Percentiles rank a stretch among this genome's conserved stretches.
These are phyloP conservation scores for Hemileia vastatrix DNA, from an alignment of 1,284 basidiomycete genomes.

Conservation along the genomic window DNA sequence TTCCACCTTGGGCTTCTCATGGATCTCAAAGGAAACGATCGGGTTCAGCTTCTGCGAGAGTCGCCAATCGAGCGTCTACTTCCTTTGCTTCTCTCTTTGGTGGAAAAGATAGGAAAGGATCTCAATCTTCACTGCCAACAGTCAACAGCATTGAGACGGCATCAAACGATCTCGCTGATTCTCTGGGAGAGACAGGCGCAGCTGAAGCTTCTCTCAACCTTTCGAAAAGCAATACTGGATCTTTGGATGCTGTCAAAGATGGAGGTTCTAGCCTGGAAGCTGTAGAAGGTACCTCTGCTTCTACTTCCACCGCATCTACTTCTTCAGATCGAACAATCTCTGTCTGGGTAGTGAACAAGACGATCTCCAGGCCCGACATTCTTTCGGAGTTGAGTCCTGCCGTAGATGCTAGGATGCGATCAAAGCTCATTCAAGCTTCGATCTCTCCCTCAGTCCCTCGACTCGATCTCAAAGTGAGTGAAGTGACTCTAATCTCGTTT, in stretches of 20 bases:
- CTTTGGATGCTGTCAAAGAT: no score
- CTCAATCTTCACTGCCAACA: not conserved
- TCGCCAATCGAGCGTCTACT: constrained; percentile 23
- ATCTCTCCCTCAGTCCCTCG: not conserved
- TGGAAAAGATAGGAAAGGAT: constrained; percentile 23
- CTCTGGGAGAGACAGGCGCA: not conserved
- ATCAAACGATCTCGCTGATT: not conserved
- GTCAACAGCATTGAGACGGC: not conserved
- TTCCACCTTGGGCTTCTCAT: constrained; percentile 47
- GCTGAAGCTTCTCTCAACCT: no score
- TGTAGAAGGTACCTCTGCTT: no score
- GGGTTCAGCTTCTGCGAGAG: not conserved
- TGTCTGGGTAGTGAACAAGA: not conserved
- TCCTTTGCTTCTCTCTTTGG: constrained; percentile 30
- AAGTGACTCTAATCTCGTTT: constrained; percentile 2
- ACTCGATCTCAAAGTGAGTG: not conserved
- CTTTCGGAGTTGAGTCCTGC: not conserved
- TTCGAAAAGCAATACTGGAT: no score
- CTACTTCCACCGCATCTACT: not conserved
- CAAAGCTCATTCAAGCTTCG: not conserved
- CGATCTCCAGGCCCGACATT: not conserved
- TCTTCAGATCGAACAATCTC: not conserved
- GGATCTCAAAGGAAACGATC: constrained; percentile 18
- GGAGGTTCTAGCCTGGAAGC: no score
- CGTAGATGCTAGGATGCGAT: not conserved